A percentile compares a stretch with the other conserved stretches of the same genome.
These are phyloP conservation scores for Mycocentrospora acerina DNA, from an alignment of 2,329 filamentous ascomycete species.

Conservation along the genomic window DNA sequence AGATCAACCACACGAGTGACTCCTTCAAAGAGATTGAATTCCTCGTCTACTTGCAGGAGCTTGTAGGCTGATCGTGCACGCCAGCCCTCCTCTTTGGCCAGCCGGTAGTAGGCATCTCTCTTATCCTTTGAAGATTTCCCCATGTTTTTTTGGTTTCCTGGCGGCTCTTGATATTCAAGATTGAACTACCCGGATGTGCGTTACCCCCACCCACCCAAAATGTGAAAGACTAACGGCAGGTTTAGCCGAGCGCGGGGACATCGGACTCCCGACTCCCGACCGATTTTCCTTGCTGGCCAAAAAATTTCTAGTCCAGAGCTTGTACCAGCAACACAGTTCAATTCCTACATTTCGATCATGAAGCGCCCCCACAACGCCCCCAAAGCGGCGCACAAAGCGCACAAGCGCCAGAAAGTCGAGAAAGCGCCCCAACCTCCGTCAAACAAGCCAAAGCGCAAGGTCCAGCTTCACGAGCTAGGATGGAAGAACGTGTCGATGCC, in stretches of 20 bases:
- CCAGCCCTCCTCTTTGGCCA: conserved; percentile 99
- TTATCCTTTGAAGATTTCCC: conserved; percentile 99
- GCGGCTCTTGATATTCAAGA: no score
- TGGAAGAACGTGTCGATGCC: conserved; percentile 69
- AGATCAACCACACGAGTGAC: conserved; percentile 94
- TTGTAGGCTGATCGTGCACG: conserved; percentile 96
- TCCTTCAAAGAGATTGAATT: conserved; percentile 89
- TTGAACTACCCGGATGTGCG: no score
- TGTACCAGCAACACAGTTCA: conserved; percentile 6
- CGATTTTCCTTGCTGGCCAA: conserved; percentile 20
- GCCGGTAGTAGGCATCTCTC: conserved; percentile 93
- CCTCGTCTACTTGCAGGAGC: conserved; percentile 90
- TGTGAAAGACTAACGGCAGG: conserved; percentile 8
- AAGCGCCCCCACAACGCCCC: conserved; percentile 42
- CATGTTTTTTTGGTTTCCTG: conserved; percentile 55
- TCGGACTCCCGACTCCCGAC: conserved; percentile 30
- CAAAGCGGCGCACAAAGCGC: conserved; percentile 43
- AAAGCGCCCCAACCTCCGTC: conserved; percentile 14
- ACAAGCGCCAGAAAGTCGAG: conserved; percentile 48
- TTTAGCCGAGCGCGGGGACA: conserved; percentile 24
- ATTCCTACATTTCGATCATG: conserved; percentile 19
- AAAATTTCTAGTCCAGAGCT: conserved; percentile 18
- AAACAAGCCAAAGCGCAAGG: conserved; percentile 30
- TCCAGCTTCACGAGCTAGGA: conserved; percentile 55
- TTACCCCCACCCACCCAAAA: no score